Conservation (phyloP, 148 eudicot genomes). For the Salicornia ramosissima region DNA sequence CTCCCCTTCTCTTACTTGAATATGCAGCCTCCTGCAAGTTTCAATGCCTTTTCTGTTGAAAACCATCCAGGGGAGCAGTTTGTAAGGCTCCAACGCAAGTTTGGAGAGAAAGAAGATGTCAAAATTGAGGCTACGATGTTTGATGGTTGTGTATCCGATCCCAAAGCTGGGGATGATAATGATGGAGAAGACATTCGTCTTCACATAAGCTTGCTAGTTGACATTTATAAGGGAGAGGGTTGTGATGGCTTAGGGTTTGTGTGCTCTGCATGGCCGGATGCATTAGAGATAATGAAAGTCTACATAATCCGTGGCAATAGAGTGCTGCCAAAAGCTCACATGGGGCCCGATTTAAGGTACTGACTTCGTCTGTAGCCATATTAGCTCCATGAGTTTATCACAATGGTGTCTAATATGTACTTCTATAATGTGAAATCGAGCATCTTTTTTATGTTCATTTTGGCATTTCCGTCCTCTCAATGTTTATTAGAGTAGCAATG, state of each 20-base stretch:
- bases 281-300: slow-evolving; percentile 59
- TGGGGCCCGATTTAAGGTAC: slow-evolving; percentile 60
- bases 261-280: slow-evolving; percentile 71
- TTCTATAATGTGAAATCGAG: too few relatives aligned
- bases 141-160: slow-evolving; percentile 47
- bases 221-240: slow-evolving; percentile 50
- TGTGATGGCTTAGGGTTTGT: slow-evolving; percentile 53
- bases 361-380: neutral
- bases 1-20: slow-evolving; percentile 4
- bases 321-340: slow-evolving; percentile 38
- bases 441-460: neutral
- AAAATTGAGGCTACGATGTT: slow-evolving; percentile 71
- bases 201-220: slow-evolving; percentile 62
- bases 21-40: slow-evolving; percentile 46
- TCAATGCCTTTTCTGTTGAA: slow-evolving; percentile 44
- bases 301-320: slow-evolving; percentile 35
- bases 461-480: neutral
- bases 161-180: slow-evolving; percentile 40
- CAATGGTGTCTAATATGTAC: slow-evolving; percentile 1
- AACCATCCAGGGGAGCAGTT: slow-evolving; percentile 62
- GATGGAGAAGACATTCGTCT: slow-evolving; percentile 38
- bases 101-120: slow-evolving; percentile 46
- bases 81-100: slow-evolving; percentile 49
- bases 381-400: neutral
- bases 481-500: neutral